Evolutionary conservation across 179 eudicot genomes (phyloP).

Genomic region (Camellia oleifera): DNA sequence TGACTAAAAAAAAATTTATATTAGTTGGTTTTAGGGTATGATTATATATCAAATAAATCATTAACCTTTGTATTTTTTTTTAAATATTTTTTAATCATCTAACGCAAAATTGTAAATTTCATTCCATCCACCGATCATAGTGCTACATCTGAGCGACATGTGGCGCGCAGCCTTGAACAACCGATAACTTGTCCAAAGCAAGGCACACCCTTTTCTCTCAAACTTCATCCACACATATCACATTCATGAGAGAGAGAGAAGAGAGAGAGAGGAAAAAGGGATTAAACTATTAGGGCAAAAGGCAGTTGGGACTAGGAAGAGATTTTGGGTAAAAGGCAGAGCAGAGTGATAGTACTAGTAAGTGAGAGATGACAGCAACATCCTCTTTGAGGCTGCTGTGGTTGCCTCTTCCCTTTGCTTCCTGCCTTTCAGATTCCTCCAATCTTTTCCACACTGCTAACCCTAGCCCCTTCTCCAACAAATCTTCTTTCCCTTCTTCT

Average conservation of each 20-base stretch:
- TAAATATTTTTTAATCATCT: no score
- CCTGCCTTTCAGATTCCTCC: slow-evolving; percentile 11
- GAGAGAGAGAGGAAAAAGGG: background rate
- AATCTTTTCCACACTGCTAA: slow-evolving; percentile 13
- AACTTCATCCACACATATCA: background rate
- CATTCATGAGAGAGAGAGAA: background rate
- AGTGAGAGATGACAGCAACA: slow-evolving; percentile 5
- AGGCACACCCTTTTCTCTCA: background rate
- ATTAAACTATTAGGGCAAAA: background rate
- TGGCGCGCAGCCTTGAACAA: no score
- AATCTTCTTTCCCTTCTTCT: background rate
- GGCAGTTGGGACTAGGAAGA: background rate
- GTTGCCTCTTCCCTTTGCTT: slow-evolving; percentile 8
- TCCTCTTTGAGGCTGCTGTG: slow-evolving; percentile 5
- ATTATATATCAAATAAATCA: no score
- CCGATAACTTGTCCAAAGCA: no score
- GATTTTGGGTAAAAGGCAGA: background rate
- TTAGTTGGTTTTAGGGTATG: no score
- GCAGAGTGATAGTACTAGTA: no score
- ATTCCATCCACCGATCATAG: no score
- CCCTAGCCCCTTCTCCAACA: slow-evolving; percentile 2
- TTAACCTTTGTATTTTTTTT: no score
- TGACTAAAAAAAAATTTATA: no score
- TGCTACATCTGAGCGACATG: no score
- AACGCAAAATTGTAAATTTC: no score